Percentiles rank a stretch among this genome's conserved stretches.
These are phyloP conservation scores for Trichophyton mentagrophytes DNA, from an alignment of 2,329 filamentous ascomycete genomes.

Conservation along the genomic window DNA sequence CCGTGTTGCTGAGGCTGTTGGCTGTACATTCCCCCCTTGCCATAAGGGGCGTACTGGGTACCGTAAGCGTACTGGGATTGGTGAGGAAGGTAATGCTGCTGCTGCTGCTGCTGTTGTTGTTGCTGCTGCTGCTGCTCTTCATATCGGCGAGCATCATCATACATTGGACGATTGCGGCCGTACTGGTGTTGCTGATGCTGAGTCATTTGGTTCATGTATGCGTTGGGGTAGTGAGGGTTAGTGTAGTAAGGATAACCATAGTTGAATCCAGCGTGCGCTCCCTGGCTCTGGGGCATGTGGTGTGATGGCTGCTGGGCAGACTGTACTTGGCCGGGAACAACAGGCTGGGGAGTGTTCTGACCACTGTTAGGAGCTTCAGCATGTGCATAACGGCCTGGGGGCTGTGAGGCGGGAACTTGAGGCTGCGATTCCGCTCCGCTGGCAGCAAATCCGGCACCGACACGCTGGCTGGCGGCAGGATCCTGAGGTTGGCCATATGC, in stretches of 20 bases:
- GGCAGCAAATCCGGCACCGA: constrained; percentile 60
- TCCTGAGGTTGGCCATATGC: constrained; percentile 60
- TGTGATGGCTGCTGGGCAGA: constrained; percentile 41
- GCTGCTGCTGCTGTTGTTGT: neutral
- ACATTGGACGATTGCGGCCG: constrained; percentile 38
- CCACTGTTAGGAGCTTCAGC: constrained; percentile 65
- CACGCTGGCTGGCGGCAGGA: constrained; percentile 51
- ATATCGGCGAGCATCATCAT: constrained; percentile 38
- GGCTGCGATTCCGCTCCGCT: constrained; percentile 48
- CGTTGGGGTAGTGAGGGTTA: constrained; percentile 46
- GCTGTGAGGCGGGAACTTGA: constrained; percentile 52
- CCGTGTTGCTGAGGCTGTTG: constrained; percentile 48
- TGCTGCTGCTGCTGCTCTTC: constrained; percentile 26
- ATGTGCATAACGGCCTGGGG: constrained; percentile 59
- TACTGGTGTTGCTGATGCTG: constrained; percentile 30
- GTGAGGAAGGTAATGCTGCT: constrained; percentile 32
- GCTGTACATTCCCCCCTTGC: constrained; percentile 49
- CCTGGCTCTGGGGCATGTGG: constrained; percentile 40
- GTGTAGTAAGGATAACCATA: constrained; percentile 49
- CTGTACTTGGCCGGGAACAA: constrained; percentile 45
- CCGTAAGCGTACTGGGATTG: constrained; percentile 43
- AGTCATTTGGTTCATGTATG: constrained; percentile 47
- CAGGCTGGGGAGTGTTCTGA: constrained; percentile 79
- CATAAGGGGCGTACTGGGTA: constrained; percentile 41
- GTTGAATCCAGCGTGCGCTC: constrained; percentile 43